A percentile compares a stretch with the other conserved stretches of the same genome.
Conservation (phyloP, 805 yeast species). For the Kazachstania martiniae region DNA sequence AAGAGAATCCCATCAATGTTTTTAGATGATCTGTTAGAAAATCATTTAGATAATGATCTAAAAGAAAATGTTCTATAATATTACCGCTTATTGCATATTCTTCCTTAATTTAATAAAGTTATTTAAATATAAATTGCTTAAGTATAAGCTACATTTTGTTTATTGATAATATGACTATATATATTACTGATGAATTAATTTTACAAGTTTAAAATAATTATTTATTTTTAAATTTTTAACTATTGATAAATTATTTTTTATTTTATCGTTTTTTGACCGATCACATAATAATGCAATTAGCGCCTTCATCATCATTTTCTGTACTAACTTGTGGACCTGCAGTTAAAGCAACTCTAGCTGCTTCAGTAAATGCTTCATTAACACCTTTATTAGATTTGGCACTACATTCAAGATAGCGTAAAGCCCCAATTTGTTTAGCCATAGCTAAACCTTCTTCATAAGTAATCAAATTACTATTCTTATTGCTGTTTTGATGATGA, state of each 20-base stretch:
- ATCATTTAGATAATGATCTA: not conserved
- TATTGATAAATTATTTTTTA: not conserved
- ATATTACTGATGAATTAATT: no score
- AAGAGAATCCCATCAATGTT: slow-evolving; percentile 15
- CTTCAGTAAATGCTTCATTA: slow-evolving; percentile 98
- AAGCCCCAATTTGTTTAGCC: slow-evolving; percentile 88
- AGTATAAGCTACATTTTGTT: no score
- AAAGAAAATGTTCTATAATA: no score
- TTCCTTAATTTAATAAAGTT: no score
- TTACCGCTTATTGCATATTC: no score
- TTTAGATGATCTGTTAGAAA: slow-evolving; percentile 13
- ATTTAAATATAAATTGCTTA: no score
- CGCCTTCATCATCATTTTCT: slow-evolving; percentile 28
- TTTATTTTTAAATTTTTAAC: no score
- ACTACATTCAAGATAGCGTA: slow-evolving; percentile 90
- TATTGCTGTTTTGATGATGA: slow-evolving; percentile 21
- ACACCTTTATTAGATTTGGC: slow-evolving; percentile 96
- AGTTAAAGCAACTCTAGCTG: slow-evolving; percentile 90
- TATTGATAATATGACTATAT: no score
- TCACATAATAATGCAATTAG: slow-evolving; percentile 35
- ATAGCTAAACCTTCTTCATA: slow-evolving; percentile 91
- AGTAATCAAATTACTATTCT: slow-evolving; percentile 40
- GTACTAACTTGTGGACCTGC: slow-evolving; percentile 74
- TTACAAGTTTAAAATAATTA: no score
- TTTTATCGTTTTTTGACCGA: no score